Evolutionary conservation across 495 filamentous ascomycete genomes (phyloP).

Genomic region (Hypoxylon intermedium): DNA sequence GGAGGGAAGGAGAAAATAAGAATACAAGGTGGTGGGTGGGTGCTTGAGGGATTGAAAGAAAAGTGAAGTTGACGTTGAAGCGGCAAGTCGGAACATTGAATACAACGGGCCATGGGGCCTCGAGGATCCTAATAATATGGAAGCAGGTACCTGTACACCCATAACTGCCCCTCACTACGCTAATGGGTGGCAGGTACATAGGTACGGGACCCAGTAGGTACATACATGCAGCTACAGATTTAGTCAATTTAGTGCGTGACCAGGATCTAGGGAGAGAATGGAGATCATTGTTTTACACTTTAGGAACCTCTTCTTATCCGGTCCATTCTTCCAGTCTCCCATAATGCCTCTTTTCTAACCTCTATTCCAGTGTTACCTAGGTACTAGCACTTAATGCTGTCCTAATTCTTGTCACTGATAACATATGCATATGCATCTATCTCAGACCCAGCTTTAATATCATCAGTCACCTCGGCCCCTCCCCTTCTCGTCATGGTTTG

Average conservation of each 20-base stretch:
- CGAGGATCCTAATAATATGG: constrained; percentile 3
- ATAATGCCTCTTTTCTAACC: too few species aligned
- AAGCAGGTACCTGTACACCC: background rate
- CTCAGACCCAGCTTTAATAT: background rate
- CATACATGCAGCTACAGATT: too few species aligned
- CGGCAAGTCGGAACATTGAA: background rate
- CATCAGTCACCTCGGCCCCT: constrained; percentile 6
- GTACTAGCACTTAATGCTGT: too few species aligned
- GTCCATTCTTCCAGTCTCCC: too few species aligned
- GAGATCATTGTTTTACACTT: too few species aligned
- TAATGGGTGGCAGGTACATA: background rate
- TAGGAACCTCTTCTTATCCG: too few species aligned
- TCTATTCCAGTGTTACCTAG: too few species aligned
- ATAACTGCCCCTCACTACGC: constrained; percentile 1
- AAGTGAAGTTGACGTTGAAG: constrained; percentile 15
- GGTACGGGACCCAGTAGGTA: too few species aligned
- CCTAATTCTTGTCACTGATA: background rate
- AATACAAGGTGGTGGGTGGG: background rate
- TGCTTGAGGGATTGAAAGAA: constrained; percentile 16
- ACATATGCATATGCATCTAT: constrained; percentile 6
- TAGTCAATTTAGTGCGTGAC: too few species aligned
- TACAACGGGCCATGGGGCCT: background rate
- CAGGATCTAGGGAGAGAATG: too few species aligned
- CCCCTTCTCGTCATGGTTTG: background rate
- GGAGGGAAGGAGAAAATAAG: constrained; percentile 14